phyloP scores from a whole-genome alignment of 371 early-diverging fungal species.

The Aphelidium insulamus region DNA sequence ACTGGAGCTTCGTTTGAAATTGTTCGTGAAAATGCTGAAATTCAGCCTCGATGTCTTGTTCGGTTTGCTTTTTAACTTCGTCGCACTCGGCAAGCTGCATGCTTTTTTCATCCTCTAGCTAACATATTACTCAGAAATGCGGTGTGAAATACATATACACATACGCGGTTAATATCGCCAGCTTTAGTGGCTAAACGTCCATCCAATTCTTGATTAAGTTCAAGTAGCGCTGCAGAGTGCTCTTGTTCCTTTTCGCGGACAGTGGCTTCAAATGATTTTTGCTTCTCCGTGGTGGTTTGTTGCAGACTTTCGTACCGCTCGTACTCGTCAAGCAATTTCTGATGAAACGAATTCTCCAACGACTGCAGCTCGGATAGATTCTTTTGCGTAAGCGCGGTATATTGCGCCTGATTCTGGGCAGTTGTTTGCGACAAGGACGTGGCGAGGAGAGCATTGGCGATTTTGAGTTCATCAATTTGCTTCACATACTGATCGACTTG shows the following conservation, averaged over 20 bases:
- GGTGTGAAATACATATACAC: slow-evolving; percentile 2
- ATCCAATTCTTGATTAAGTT: slow-evolving; percentile 5
- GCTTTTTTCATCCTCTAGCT: slow-evolving; percentile 2
- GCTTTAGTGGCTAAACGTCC: not conserved
- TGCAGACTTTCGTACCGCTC: no score
- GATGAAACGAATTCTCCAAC: no score
- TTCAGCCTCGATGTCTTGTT: slow-evolving; percentile 13
- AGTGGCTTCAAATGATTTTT: no score
- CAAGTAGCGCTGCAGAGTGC: slow-evolving; percentile 7
- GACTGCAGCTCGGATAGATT: slow-evolving; percentile 9
- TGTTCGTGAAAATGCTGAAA: slow-evolving; percentile 7
- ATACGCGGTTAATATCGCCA: slow-evolving; percentile 1
- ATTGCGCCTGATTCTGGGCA: not conserved
- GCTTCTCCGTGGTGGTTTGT: no score
- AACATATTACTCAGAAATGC: not conserved
- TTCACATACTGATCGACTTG: slow-evolving; percentile 12
- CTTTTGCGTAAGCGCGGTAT: slow-evolving; percentile 8
- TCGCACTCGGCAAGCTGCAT: slow-evolving; percentile 3
- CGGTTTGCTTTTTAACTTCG: slow-evolving; percentile 9
- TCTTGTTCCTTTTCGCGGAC: no score
- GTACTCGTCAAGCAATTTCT: no score
- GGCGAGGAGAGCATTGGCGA: slow-evolving; percentile 1
- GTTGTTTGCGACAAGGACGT: not conserved
- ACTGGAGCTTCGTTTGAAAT: slow-evolving; percentile 14
- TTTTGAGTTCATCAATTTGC: slow-evolving; percentile 15